phyloP scores from a whole-genome alignment of 139 green algal genomes.

The Chlorella sp. region DNA sequence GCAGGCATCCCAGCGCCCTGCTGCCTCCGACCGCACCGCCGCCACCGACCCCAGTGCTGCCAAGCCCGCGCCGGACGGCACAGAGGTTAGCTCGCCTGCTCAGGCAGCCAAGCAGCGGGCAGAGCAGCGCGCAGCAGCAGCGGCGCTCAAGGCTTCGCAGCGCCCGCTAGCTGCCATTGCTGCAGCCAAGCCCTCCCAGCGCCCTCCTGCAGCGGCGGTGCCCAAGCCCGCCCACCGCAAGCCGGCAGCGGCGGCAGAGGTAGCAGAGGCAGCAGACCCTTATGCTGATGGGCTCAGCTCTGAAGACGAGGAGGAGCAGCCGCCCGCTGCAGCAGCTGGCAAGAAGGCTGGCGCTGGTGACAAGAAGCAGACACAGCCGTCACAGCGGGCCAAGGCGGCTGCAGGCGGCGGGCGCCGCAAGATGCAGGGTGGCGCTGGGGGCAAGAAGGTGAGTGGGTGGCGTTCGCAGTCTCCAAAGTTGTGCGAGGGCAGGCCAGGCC shows the following conservation, averaged over 20 bases:
- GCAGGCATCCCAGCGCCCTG: not conserved
- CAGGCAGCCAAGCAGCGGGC: not conserved
- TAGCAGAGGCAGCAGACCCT: not conserved
- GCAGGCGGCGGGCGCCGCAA: no score
- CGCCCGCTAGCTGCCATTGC: not conserved
- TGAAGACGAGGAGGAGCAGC: not conserved
- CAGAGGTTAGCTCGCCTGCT: slow-evolving; percentile 17
- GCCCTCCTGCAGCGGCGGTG: not conserved
- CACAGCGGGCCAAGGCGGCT: not conserved
- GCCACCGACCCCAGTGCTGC: not conserved
- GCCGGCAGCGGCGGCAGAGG: not conserved
- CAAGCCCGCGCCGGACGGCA: not conserved
- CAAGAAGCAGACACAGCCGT: not conserved
- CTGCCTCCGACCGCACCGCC: not conserved
- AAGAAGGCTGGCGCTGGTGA: not conserved
- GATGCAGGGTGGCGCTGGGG: no score
- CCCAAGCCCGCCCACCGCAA: not conserved
- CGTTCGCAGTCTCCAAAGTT: no score
- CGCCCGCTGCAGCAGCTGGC: not conserved
- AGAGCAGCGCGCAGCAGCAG: not conserved
- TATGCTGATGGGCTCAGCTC: not conserved
- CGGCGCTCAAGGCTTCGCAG: no score
- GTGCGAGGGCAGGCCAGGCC: no score
- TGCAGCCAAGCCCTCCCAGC: no score
- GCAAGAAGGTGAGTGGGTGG: no score